These are phyloP conservation scores for Aspergillus coremiiformis DNA, from an alignment of 495 filamentous ascomycete species.

Conservation along the genomic window DNA sequence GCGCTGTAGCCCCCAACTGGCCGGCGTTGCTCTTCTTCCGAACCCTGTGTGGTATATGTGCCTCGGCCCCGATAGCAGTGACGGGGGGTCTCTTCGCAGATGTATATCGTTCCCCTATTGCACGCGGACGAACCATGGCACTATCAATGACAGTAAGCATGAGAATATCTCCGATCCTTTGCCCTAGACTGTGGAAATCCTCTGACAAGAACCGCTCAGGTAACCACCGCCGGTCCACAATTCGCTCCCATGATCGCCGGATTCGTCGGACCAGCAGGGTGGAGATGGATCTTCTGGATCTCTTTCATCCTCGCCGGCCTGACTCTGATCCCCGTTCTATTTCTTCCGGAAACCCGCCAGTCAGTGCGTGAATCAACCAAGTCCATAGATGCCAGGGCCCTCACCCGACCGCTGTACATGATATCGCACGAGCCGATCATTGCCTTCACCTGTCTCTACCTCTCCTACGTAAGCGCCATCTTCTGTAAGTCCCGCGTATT, in stretches of 20 bases:
- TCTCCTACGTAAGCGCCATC: not conserved
- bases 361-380: not conserved
- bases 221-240: slow-evolving; percentile 30
- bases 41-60: slow-evolving; percentile 27
- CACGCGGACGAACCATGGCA: slow-evolving; percentile 23
- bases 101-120: slow-evolving; percentile 13
- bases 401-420: slow-evolving; percentile 2
- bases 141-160: slow-evolving; percentile 21
- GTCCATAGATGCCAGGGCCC: not conserved
- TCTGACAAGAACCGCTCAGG: not conserved
- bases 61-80: slow-evolving; percentile 17
- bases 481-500: not conserved
- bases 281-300: slow-evolving; percentile 50
- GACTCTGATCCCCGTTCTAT: not conserved
- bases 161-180: not conserved
- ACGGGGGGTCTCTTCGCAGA: slow-evolving; percentile 28
- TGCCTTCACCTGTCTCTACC: slow-evolving; percentile 9
- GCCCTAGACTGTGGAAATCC: not conserved
- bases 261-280: slow-evolving; percentile 35
- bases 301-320: slow-evolving; percentile 2
- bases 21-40: slow-evolving; percentile 31
- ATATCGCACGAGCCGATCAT: slow-evolving; percentile 5
- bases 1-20: slow-evolving; percentile 27
- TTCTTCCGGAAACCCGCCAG: not conserved
- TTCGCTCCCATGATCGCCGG: slow-evolving; percentile 14